Evolutionary conservation across 148 eudicot species (phyloP), one percentile per base, ranked within the genome.

Genomic region (Fagopyrum tataricum): DNA sequence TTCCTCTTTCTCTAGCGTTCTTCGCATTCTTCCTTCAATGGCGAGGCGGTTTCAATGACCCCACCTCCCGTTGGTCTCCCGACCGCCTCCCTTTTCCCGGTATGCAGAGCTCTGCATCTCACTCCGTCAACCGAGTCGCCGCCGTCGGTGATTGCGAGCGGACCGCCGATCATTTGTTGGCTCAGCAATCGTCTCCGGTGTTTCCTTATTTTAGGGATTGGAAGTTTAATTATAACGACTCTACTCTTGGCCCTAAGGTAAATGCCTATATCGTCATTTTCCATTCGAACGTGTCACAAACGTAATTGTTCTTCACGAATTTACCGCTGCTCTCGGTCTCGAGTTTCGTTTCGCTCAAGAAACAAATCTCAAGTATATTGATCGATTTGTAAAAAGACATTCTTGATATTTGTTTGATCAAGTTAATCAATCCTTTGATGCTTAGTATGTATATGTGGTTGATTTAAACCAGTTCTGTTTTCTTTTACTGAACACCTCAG

Each of bases 21-120:
- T 81, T 89, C 31, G 84, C 91, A 15, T 89, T 87, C 76, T 74
- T 84, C 49, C 89, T 89, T 47, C 91, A 84, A 78, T 89, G 89
- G 86, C 85, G 82, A 0, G 89, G 85, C 47, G 86, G 81, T 8
- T 20, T 74, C 62, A 55, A 74, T 47, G 81, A 85, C 70, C 82
- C 86, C 12, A 42, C 74, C 12, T 58, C 83, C 72, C 81, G 81
- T 0, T 86, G 78, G 79, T 64, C 79, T 4, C 58, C 75, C 61
- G 79, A 84, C 15, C 74, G 31, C 24, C 31, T n/a, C 21, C 62
- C 76, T 44, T 81, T 88, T 43, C 85, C 85, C 31, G 87, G 83
- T 17, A 76, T 76, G 84, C 67, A 73, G n/a, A 7, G 31, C 11
- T 72, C 84, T 43, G 23, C 47, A 20, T 26, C 68, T 15, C 70